These are phyloP conservation scores for Leccinum griseonigrum DNA, from an alignment of 1,284 basidiomycete genomes.

Conservation along the genomic window DNA sequence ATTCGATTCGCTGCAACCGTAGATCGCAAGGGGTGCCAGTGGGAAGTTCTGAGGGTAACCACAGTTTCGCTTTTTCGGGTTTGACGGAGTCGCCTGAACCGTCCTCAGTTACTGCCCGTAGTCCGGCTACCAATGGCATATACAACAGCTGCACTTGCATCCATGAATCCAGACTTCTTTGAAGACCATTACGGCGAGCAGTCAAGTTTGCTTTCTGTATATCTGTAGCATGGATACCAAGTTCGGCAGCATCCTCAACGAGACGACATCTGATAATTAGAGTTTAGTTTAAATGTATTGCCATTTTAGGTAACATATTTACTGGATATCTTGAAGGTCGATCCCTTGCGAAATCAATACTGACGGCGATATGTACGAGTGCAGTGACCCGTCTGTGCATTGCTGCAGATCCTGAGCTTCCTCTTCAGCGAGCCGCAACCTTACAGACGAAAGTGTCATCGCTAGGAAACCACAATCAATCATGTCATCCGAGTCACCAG, in stretches of 20 bases:
- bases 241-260: neutral
- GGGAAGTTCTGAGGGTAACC: neutral
- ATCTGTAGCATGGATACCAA: neutral
- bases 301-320: neutral
- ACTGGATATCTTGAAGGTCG: conserved; percentile 8
- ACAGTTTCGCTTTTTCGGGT: neutral
- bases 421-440: neutral
- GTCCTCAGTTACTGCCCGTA: neutral
- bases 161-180: neutral
- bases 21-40: neutral
- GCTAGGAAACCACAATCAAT: neutral
- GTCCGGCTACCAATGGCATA: neutral
- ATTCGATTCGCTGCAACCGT: neutral
- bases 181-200: no score
- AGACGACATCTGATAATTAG: neutral
- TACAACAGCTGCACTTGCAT: neutral
- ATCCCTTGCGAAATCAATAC: neutral
- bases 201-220: no score
- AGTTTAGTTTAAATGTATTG: no score
- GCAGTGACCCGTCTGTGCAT: neutral
- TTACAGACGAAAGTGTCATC: conserved; percentile 3
- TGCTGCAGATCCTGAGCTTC: neutral
- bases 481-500: no score
- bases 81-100: neutral
- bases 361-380: conserved; percentile 1